Conservation (phyloP, 495 filamentous ascomycete species). For the Penicillium waksmanii region DNA sequence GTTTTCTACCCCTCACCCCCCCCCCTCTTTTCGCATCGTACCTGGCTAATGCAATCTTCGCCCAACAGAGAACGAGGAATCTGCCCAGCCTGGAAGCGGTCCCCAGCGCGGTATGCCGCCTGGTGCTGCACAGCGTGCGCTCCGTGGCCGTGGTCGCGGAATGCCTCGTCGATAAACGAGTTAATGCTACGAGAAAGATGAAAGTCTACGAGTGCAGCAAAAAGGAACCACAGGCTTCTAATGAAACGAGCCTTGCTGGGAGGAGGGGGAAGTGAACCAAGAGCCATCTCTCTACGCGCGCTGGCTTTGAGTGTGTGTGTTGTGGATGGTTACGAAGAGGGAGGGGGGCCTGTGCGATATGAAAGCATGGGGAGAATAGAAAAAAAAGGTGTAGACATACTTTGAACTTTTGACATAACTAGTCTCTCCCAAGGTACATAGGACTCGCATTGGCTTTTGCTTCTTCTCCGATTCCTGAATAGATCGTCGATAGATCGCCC, state of each 20-base stretch:
- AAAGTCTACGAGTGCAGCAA: conserved; percentile 22
- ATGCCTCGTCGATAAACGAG: conserved; percentile 68
- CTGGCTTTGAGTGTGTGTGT: no score
- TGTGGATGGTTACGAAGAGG: not conserved
- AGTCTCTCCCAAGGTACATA: conserved; percentile 23
- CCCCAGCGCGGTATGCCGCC: conserved; percentile 80
- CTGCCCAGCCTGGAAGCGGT: conserved; percentile 74
- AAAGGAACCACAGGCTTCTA: conserved; percentile 19
- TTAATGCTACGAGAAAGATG: conserved; percentile 27
- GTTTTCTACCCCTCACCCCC: not conserved
- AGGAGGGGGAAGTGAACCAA: not conserved
- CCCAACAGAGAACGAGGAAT: conserved; percentile 80
- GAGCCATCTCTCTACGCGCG: no score
- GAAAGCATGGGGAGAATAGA: conserved; percentile 11
- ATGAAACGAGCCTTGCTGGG: conserved; percentile 17
- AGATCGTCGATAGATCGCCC: conserved; percentile 4
- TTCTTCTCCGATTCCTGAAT: not conserved
- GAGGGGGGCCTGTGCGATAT: conserved; percentile 10
- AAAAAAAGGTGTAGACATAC: conserved; percentile 23
- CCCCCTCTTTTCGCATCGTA: not conserved
- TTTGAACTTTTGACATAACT: conserved; percentile 10
- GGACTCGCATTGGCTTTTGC: conserved; percentile 9
- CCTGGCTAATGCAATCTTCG: conserved; percentile 23
- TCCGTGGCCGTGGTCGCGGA: conserved; percentile 82
- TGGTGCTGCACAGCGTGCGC: conserved; percentile 87